These are phyloP conservation scores for Isatis lusitanica DNA, from an alignment of 441 rosid species.

Conservation along the genomic window DNA sequence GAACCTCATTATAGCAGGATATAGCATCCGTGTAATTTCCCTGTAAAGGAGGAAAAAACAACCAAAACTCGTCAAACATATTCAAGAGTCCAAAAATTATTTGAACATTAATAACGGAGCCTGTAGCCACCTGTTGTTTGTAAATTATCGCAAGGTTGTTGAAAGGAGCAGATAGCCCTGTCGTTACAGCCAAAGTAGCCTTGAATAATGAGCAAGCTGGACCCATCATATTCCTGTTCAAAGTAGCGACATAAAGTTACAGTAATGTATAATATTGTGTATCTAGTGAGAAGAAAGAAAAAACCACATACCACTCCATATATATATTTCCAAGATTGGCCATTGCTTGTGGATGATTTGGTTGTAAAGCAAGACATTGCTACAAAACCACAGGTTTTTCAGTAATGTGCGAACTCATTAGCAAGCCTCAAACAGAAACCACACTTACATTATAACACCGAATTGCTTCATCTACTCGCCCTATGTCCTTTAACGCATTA, in stretches of 20 bases:
- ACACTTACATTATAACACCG: slow-evolving; percentile 83
- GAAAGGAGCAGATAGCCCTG: slow-evolving; percentile 97
- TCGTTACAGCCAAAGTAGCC: slow-evolving; percentile 88
- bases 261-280: background rate
- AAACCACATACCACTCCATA: slow-evolving; percentile 85
- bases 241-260: slow-evolving; percentile 8
- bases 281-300: slow-evolving; percentile 14
- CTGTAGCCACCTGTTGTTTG: slow-evolving; percentile 81
- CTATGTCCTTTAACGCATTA: slow-evolving; percentile 92
- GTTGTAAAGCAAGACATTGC: slow-evolving; percentile 96
- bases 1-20: slow-evolving; percentile 97
- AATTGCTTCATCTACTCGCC: slow-evolving; percentile 91
- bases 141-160: slow-evolving; percentile 95
- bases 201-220: slow-evolving; percentile 88
- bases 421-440: background rate
- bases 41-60: slow-evolving; percentile 42
- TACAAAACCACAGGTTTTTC: slow-evolving; percentile 39
- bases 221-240: slow-evolving; percentile 75
- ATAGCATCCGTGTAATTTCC: slow-evolving; percentile 96
- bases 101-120: slow-evolving; percentile 3
- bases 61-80: background rate
- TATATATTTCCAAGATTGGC: slow-evolving; percentile 97
- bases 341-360: slow-evolving; percentile 95
- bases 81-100: background rate
- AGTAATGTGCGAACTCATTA: slow-evolving; percentile 15